A percentile compares a stretch with the other conserved stretches of the same genome.
Evolutionary conservation across 2,329 filamentous ascomycete genomes (phyloP).

Genomic region (Mycogone perniciosa): DNA sequence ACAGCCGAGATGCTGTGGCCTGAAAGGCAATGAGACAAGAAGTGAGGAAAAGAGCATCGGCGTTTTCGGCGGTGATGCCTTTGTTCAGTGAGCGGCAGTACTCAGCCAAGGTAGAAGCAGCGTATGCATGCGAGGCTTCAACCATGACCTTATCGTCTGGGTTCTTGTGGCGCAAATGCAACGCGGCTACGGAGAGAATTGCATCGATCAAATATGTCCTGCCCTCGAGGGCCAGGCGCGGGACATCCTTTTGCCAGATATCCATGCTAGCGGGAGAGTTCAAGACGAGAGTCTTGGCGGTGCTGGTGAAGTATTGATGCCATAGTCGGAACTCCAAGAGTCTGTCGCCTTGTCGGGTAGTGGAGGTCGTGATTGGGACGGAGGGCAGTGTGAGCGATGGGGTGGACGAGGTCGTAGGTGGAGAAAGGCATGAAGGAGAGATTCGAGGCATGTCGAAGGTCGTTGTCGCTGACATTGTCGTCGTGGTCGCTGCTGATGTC

Average conservation of each 20-base stretch:
- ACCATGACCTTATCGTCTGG: conserved; percentile 56
- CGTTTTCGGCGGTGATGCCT: conserved; percentile 53
- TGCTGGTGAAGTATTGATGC: conserved; percentile 58
- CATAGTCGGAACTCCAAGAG: conserved; percentile 57
- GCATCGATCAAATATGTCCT: conserved; percentile 56
- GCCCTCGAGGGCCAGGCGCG: conserved; percentile 53
- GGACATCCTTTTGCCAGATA: conserved; percentile 56
- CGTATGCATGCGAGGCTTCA: conserved; percentile 58
- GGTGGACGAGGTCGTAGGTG: conserved; percentile 3
- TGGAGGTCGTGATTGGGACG: conserved; percentile 21
- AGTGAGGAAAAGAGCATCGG: conserved; percentile 57
- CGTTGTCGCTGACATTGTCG: conserved; percentile 7
- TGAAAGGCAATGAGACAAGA: conserved; percentile 61
- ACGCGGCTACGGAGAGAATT: conserved; percentile 56
- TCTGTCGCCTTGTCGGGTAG: conserved; percentile 35
- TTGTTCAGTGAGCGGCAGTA: conserved; percentile 51
- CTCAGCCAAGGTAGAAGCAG: conserved; percentile 55
- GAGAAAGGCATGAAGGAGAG: not conserved
- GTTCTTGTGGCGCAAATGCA: conserved; percentile 51
- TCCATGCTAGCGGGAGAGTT: conserved; percentile 45
- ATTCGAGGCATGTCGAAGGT: not conserved
- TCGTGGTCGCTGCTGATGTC: conserved; percentile 18
- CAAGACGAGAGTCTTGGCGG: conserved; percentile 53
- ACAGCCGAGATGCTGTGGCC: conserved; percentile 56
- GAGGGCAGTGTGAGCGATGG: conserved; percentile 18